phyloP scores from a whole-genome alignment of 2,329 filamentous ascomycete species.

The Penicillium oxalicum region DNA sequence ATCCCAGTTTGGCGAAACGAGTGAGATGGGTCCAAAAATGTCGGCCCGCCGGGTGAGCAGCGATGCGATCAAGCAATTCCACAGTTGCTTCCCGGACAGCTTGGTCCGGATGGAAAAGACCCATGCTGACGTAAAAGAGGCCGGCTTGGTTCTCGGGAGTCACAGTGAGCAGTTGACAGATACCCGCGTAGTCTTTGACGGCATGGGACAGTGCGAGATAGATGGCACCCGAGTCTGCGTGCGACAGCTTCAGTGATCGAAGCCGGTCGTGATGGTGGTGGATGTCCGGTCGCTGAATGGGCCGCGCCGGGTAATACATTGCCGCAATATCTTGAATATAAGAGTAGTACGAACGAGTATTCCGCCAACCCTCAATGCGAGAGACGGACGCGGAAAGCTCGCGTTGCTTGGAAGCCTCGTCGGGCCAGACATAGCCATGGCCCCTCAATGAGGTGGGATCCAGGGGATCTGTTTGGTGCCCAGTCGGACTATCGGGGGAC shows the following conservation, averaged over 20 bases:
- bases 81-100: constrained; percentile 73
- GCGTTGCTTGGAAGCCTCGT: constrained; percentile 70
- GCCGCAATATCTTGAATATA: constrained; percentile 68
- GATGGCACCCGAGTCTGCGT: constrained; percentile 71
- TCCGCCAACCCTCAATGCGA: constrained; percentile 93
- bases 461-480: constrained; percentile 28
- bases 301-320: constrained; percentile 34
- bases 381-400: constrained; percentile 89
- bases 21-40: constrained; percentile 89
- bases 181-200: constrained; percentile 74
- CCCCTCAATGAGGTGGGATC: constrained; percentile 58
- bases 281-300: constrained; percentile 55
- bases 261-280: constrained; percentile 90
- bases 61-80: constrained; percentile 73
- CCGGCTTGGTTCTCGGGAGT: constrained; percentile 81
- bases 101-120: constrained; percentile 80
- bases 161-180: constrained; percentile 74
- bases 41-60: constrained; percentile 80
- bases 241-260: constrained; percentile 70
- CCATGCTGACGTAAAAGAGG: constrained; percentile 83
- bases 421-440: constrained; percentile 92
- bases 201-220: constrained; percentile 74
- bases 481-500: constrained; percentile 47
- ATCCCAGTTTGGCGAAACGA: constrained; percentile 81
- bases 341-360: constrained; percentile 89